phyloP scores from a whole-genome alignment of 129 eudicot species.

The Lactuca saligna region DNA sequence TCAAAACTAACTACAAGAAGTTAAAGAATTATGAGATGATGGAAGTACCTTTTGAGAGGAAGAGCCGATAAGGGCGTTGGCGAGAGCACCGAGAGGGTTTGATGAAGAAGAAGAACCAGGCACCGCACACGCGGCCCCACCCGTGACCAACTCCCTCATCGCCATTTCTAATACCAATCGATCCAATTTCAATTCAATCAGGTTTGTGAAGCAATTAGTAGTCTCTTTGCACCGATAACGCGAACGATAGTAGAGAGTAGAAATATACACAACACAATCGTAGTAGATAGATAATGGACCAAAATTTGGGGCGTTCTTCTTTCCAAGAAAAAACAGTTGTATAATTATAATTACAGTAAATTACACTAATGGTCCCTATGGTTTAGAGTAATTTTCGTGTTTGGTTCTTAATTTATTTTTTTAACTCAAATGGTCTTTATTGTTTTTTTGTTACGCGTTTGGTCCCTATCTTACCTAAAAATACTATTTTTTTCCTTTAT shows the following conservation, averaged over 20 bases:
- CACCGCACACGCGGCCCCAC: slow-evolving; percentile 70
- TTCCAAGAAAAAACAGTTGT: slow-evolving; percentile 19
- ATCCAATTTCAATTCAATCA: background rate
- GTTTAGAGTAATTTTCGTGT: too few relatives aligned
- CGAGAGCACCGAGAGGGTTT: slow-evolving; percentile 84
- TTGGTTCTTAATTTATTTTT: too few relatives aligned
- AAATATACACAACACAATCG: background rate
- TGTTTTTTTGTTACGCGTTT: too few relatives aligned
- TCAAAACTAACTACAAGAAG: slow-evolving; percentile 11
- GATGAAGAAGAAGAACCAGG: slow-evolving; percentile 81
- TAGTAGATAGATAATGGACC: slow-evolving; percentile 25
- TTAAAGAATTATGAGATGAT: background rate
- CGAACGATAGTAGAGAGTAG: background rate
- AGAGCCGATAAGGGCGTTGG: slow-evolving; percentile 80
- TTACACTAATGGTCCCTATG: too few relatives aligned
- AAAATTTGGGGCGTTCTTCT: slow-evolving; percentile 32
- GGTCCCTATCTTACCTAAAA: too few relatives aligned
- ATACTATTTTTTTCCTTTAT: too few relatives aligned
- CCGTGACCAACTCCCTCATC: slow-evolving; percentile 81
- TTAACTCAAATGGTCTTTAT: too few relatives aligned
- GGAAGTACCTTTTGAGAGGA: slow-evolving; percentile 77
- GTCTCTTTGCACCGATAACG: background rate
- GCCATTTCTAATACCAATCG: slow-evolving; percentile 47
- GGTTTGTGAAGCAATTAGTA: background rate
- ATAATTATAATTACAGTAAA: background rate